Conservation (phyloP, 2,329 filamentous ascomycete genomes). For the Drechmeria coniospora region DNA sequence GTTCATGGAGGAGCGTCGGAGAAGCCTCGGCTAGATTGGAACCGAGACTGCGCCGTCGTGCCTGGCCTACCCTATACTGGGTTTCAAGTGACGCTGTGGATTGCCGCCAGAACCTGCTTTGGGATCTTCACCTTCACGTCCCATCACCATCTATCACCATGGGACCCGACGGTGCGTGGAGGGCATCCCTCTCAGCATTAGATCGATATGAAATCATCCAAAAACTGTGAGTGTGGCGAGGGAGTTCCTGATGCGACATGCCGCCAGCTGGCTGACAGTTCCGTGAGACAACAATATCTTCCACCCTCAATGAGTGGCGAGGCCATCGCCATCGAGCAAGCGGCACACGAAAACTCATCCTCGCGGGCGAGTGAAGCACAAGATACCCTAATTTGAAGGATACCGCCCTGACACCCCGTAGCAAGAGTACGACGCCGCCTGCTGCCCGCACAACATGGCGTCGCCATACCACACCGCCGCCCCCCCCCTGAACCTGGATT, state of each 20-base stretch:
- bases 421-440: background rate
- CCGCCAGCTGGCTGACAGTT: background rate
- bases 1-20: no score
- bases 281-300: constrained; percentile 14
- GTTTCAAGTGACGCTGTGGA: no score
- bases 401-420: background rate
- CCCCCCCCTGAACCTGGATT: no score
- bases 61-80: no score
- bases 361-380: constrained; percentile 34
- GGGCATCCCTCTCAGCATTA: constrained; percentile 34
- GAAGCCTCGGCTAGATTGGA: background rate
- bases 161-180: constrained; percentile 26
- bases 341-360: constrained; percentile 41
- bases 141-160: background rate
- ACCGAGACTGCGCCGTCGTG: no score
- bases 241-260: background rate
- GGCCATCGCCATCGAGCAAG: constrained; percentile 52
- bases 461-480: no score
- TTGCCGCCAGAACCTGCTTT: no score
- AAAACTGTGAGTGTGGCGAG: constrained; percentile 18
- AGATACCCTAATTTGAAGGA: background rate
- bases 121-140: background rate
- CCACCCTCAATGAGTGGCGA: constrained; percentile 15
- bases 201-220: constrained; percentile 49
- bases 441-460: no score